Conservation (phyloP, 371 early-diverging fungal genomes). For the Hamiltosporidium magnivora region DNA sequence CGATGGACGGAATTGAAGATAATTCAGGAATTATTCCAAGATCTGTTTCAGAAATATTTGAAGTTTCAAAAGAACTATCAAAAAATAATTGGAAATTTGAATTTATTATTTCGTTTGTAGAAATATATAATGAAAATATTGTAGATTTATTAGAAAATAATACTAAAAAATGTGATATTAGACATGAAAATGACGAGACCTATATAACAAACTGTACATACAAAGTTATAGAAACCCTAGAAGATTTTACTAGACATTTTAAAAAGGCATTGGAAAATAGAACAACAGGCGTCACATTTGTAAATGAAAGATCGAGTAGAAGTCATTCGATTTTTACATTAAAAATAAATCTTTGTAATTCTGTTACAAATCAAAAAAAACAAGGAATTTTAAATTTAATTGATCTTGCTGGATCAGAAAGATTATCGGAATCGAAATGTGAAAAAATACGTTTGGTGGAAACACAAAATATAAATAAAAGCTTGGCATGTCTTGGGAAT, state of each 20-base stretch:
- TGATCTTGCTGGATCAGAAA: constrained; percentile 98
- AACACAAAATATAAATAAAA: constrained; percentile 87
- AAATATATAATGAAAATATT: constrained; percentile 86
- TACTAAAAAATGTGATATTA: constrained; percentile 4
- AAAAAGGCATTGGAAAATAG: constrained; percentile 67
- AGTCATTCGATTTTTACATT: constrained; percentile 68
- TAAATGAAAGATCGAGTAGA: constrained; percentile 80
- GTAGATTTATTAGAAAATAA: constrained; percentile 66
- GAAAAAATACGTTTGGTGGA: constrained; percentile 78
- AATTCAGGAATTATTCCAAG: constrained; percentile 76
- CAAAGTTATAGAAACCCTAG: constrained; percentile 59
- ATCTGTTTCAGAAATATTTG: constrained; percentile 70
- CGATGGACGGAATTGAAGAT: constrained; percentile 61
- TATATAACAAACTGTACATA: constrained; percentile 4
- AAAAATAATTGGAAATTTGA: constrained; percentile 71
- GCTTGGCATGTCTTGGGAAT: constrained; percentile 73
- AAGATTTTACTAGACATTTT: constrained; percentile 62
- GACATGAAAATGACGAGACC: constrained; percentile 1
- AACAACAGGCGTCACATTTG: constrained; percentile 72
- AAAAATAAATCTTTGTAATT: constrained; percentile 63
- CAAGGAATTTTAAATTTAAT: constrained; percentile 73
- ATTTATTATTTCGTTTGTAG: constrained; percentile 71
- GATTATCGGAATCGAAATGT: constrained; percentile 69
- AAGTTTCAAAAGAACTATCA: constrained; percentile 61
- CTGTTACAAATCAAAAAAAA: constrained; percentile 61